A percentile compares a stretch with the other conserved stretches of the same genome.
phyloP scores from a whole-genome alignment of 495 filamentous ascomycete species.

The Letharia columbiana region DNA sequence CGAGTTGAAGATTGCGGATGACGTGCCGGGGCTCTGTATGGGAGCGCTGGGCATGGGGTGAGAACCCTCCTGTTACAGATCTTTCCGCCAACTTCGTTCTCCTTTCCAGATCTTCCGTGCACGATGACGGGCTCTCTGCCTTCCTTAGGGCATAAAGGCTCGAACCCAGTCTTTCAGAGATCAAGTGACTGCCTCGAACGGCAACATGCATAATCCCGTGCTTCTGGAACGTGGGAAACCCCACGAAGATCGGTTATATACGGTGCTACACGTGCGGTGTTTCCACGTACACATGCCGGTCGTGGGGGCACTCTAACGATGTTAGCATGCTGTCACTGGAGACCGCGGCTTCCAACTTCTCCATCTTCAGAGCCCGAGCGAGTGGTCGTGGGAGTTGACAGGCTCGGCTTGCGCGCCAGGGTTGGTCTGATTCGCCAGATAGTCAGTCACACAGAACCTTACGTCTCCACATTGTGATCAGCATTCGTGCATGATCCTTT shows the following conservation, averaged over 20 bases:
- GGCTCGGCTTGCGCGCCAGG: not conserved
- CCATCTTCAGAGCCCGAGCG: conserved; percentile 4
- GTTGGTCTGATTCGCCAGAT: conserved; percentile 7
- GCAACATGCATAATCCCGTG: not conserved
- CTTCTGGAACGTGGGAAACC: not conserved
- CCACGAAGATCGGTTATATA: conserved; percentile 1
- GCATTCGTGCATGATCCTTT: not conserved
- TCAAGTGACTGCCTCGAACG: not conserved
- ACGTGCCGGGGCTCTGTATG: not conserved
- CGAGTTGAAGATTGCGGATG: conserved; percentile 8
- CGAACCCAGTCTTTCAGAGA: not conserved
- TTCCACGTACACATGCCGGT: conserved; percentile 3
- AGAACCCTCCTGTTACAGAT: conserved; percentile 1
- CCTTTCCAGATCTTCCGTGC: not conserved
- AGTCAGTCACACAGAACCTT: not conserved
- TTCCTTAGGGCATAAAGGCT: not conserved
- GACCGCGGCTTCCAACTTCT: conserved; percentile 7
- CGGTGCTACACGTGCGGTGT: conserved; percentile 4
- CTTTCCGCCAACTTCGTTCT: not conserved
- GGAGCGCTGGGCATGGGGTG: not conserved
- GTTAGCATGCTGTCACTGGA: conserved; percentile 8
- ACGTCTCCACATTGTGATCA: not conserved
- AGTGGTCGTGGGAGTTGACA: conserved; percentile 8
- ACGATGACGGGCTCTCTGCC: not conserved
- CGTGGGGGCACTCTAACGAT: conserved; percentile 4